A percentile compares a stretch with the other conserved stretches of the same genome.
These are phyloP conservation scores for Scortechinia acanthostroma DNA, from an alignment of 2,329 filamentous ascomycete genomes.

Conservation along the genomic window DNA sequence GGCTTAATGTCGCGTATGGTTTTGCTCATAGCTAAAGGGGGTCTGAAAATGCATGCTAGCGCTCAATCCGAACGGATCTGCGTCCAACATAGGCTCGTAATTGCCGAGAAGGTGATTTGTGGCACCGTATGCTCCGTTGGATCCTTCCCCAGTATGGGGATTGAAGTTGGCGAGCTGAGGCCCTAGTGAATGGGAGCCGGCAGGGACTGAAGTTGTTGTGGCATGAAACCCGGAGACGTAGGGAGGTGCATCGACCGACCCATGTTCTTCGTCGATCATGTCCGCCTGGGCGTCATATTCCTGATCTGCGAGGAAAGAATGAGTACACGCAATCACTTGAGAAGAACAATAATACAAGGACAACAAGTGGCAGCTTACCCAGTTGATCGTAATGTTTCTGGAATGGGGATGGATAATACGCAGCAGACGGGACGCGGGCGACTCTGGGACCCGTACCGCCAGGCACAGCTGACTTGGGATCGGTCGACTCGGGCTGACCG, in stretches of 20 bases:
- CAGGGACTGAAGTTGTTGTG: slow-evolving; percentile 14
- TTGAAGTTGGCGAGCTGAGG: not conserved
- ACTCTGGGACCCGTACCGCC: slow-evolving; percentile 23
- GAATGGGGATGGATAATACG: slow-evolving; percentile 80
- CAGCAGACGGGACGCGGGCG: slow-evolving; percentile 28
- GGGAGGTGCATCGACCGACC: slow-evolving; percentile 61
- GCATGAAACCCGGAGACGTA: slow-evolving; percentile 47
- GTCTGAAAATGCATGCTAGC: slow-evolving; percentile 93
- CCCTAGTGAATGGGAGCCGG: not conserved
- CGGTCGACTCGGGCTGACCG: slow-evolving; percentile 22
- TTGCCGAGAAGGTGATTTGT: slow-evolving; percentile 51
- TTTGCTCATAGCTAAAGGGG: slow-evolving; percentile 64
- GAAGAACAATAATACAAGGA: no score
- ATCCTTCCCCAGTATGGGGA: not conserved
- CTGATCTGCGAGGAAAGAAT: slow-evolving; percentile 89
- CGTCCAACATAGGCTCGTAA: slow-evolving; percentile 82
- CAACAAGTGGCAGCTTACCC: no score
- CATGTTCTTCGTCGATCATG: slow-evolving; percentile 77
- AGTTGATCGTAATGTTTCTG: slow-evolving; percentile 93
- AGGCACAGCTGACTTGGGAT: slow-evolving; percentile 10
- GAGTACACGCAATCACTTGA: no score
- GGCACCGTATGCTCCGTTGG: slow-evolving; percentile 20
- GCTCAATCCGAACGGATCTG: slow-evolving; percentile 86
- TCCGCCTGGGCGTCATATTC: slow-evolving; percentile 89
- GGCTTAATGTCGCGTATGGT: not conserved